Percentiles rank a stretch among this genome's conserved stretches.
These are phyloP conservation scores for Barnettozyma vustinii DNA, from an alignment of 805 yeast species.

Conservation along the genomic window DNA sequence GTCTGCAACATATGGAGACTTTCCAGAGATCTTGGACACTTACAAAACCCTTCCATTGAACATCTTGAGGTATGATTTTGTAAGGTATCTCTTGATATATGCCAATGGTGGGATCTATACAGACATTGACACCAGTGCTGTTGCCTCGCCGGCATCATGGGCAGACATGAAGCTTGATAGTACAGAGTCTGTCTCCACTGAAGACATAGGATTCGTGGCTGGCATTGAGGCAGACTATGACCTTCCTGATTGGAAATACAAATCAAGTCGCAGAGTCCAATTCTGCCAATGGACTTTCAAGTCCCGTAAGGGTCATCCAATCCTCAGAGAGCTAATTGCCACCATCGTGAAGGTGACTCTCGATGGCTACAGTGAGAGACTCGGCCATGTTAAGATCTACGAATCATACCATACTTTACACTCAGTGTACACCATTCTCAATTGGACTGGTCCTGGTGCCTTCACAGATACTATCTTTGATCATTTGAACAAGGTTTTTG, in stretches of 20 bases:
- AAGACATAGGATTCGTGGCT: conserved; percentile 44
- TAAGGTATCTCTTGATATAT: conserved; percentile 46
- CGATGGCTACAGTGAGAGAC: conserved; percentile 30
- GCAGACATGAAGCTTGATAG: conserved; percentile 36
- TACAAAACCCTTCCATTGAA: conserved; percentile 45
- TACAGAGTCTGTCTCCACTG: neutral
- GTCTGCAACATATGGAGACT: conserved; percentile 30
- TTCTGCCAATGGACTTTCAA: conserved; percentile 60
- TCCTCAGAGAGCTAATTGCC: conserved; percentile 51
- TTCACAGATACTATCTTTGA: conserved; percentile 45
- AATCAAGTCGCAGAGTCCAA: conserved; percentile 49
- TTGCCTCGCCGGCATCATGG: conserved; percentile 46
- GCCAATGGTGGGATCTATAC: conserved; percentile 58
- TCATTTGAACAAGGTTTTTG: conserved; percentile 36
- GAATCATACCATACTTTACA: conserved; percentile 38
- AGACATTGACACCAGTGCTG: conserved; percentile 47
- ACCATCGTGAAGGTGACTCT: conserved; percentile 47
- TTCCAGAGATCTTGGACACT: conserved; percentile 51
- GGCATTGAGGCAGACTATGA: conserved; percentile 51
- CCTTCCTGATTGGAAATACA: conserved; percentile 48
- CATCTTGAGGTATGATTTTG: conserved; percentile 49
- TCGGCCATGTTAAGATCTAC: conserved; percentile 26
- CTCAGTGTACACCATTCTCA: conserved; percentile 51
- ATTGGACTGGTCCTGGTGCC: conserved; percentile 52
- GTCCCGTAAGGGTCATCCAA: conserved; percentile 59